Evolutionary conservation across 495 filamentous ascomycete species (phyloP).

Genomic region (Penicillium verhagenii): DNA sequence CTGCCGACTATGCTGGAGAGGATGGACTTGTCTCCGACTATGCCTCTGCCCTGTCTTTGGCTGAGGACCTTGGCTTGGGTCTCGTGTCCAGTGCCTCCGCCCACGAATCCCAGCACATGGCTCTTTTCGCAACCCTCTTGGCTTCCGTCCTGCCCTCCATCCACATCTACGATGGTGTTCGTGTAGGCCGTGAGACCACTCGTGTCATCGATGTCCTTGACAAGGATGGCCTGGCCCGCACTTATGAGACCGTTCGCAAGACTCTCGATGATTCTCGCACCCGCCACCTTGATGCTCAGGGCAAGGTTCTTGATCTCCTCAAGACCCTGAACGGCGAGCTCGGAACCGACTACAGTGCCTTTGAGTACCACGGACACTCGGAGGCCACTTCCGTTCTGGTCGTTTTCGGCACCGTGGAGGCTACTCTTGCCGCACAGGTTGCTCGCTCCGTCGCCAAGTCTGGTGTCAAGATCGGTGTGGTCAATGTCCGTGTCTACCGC

Average conservation of each 20-base stretch:
- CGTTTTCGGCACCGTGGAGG: conserved; percentile 88
- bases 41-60: conserved; percentile 70
- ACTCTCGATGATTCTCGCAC: conserved; percentile 58
- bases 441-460: conserved; percentile 67
- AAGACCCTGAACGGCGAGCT: conserved; percentile 86
- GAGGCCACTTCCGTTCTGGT: conserved; percentile 77
- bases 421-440: conserved; percentile 80
- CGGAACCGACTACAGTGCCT: conserved; percentile 86
- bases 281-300: conserved; percentile 71
- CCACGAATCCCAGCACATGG: conserved; percentile 94
- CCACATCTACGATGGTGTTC: conserved; percentile 91
- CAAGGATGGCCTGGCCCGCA: conserved; percentile 63
- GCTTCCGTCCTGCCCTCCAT: conserved; percentile 78
- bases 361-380: conserved; percentile 90
- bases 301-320: conserved; percentile 71
- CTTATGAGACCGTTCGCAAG: conserved; percentile 67
- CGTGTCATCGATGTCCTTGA: conserved; percentile 83
- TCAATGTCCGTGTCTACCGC: conserved; percentile 90
- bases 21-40: conserved; percentile 85
- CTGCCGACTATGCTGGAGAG: conserved; percentile 76
- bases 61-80: conserved; percentile 89
- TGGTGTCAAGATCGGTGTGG: conserved; percentile 74
- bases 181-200: conserved; percentile 79
- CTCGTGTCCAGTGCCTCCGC: conserved; percentile 81
- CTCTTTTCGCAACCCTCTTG: conserved; percentile 81